These are phyloP conservation scores for Silene uniflora DNA, from an alignment of 148 eudicot genomes.

Conservation along the genomic window DNA sequence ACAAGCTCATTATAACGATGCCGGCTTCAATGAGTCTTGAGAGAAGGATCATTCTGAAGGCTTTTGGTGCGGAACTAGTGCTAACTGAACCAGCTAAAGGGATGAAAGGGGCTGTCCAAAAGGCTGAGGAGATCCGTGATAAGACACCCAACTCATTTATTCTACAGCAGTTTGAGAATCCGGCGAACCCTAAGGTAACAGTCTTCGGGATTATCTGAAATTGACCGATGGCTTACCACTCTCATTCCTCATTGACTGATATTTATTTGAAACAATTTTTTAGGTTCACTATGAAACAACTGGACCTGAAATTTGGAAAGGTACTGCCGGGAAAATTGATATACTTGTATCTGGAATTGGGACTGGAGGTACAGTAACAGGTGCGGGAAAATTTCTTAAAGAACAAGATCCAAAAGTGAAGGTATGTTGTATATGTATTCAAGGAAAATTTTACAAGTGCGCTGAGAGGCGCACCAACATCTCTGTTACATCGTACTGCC, in stretches of 20 bases:
- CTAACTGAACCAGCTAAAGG: conserved; percentile 33
- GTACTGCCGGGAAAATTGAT: conserved; percentile 30
- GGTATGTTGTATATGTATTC: conserved; percentile 32
- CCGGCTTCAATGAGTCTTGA: conserved; percentile 38
- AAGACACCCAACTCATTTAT: conserved; percentile 19
- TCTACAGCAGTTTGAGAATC: conserved; percentile 21
- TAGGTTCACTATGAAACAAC: conserved; percentile 83
- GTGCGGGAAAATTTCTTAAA: conserved; percentile 69
- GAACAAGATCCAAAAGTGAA: conserved; percentile 66
- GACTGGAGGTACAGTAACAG: conserved; percentile 35
- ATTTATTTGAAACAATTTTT: conserved; percentile 2
- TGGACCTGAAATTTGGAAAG: conserved; percentile 88
- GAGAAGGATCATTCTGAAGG: conserved; percentile 30
- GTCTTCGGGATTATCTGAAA: neutral
- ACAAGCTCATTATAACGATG: conserved; percentile 35
- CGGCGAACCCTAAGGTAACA: conserved; percentile 23
- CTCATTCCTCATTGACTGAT: neutral
- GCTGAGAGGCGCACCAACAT: neutral
- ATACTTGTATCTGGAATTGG: conserved; percentile 20
- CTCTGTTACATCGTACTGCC: neutral
- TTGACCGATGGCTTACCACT: neutral
- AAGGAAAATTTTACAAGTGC: neutral
- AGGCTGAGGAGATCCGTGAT: conserved; percentile 24
- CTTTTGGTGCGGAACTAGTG: conserved; percentile 32
- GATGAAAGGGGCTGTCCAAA: conserved; percentile 16